These are phyloP conservation scores for Paecilomyces fulvus DNA, from an alignment of 2,329 filamentous ascomycete species.

Conservation along the genomic window DNA sequence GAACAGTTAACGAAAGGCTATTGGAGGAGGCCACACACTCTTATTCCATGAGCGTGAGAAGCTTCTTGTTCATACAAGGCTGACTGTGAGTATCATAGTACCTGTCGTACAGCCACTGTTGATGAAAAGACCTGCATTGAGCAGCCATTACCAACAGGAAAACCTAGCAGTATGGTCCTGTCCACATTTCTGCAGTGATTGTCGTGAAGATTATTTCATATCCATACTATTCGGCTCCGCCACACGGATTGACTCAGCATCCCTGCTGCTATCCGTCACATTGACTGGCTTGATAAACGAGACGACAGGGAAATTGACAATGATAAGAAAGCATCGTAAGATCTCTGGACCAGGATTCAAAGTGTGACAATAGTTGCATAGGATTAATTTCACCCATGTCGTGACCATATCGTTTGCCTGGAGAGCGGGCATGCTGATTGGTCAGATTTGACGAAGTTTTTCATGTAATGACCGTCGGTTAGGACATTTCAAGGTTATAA, in stretches of 20 bases:
- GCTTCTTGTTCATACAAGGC: background rate
- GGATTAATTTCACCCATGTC: too few species aligned
- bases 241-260: background rate
- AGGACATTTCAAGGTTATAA: background rate
- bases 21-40: too few species aligned
- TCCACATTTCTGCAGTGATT: background rate
- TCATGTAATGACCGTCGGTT: background rate
- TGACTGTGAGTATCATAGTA: background rate
- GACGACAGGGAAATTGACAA: too few species aligned
- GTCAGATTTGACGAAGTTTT: background rate
- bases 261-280: background rate
- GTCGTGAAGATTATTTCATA: background rate
- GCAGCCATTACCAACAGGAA: background rate
- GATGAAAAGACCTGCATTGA: background rate
- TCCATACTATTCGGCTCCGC: background rate
- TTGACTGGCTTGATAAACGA: background rate
- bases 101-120: background rate
- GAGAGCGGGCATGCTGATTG: background rate
- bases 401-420: background rate
- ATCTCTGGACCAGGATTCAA: too few species aligned
- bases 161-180: background rate
- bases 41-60: too few species aligned
- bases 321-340: too few species aligned
- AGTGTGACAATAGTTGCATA: too few species aligned
- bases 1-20: too few species aligned